phyloP scores from a whole-genome alignment of 2,329 filamentous ascomycete species.

The Apiospora aurea region DNA sequence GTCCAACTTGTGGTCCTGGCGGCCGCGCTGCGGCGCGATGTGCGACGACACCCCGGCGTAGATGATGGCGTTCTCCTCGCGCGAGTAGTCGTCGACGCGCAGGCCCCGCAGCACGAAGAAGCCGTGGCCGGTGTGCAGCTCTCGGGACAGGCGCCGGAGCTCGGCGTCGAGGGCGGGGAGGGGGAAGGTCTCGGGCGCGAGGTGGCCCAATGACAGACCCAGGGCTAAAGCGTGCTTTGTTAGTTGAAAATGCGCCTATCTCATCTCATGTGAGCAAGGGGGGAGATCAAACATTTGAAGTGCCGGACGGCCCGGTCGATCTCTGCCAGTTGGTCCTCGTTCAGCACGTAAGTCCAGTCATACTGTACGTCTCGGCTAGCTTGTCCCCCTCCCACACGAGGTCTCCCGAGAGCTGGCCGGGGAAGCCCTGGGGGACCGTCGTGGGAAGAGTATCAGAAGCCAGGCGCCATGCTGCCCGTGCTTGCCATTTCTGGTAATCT shows the following conservation, averaged over 20 bases:
- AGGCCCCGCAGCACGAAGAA: slow-evolving; percentile 69
- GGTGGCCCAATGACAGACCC: slow-evolving; percentile 46
- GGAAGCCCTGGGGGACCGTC: slow-evolving; percentile 58
- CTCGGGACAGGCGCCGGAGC: slow-evolving; percentile 58
- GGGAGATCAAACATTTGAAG: slow-evolving; percentile 48
- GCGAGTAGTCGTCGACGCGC: slow-evolving; percentile 56
- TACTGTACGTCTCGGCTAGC: slow-evolving; percentile 54
- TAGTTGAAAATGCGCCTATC: not conserved
- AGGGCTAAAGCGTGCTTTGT: slow-evolving; percentile 38
- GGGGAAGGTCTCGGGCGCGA: slow-evolving; percentile 61
- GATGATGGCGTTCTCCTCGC: slow-evolving; percentile 65
- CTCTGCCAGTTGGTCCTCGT: slow-evolving; percentile 54
- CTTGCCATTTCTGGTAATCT: slow-evolving; percentile 59
- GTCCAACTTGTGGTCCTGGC: slow-evolving; percentile 56
- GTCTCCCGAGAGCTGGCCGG: slow-evolving; percentile 52
- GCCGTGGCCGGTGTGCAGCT: slow-evolving; percentile 64
- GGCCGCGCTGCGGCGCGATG: slow-evolving; percentile 59
- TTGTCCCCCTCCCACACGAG: slow-evolving; percentile 65
- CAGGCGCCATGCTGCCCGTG: slow-evolving; percentile 53
- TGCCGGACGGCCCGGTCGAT: slow-evolving; percentile 50
- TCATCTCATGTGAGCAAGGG: not conserved
- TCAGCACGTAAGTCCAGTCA: slow-evolving; percentile 61
- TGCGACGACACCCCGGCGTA: slow-evolving; percentile 67
- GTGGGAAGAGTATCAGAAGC: slow-evolving; percentile 48
- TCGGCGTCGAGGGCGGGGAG: slow-evolving; percentile 57